Conservation (phyloP, 768 basidiomycete species). For the Cystoderma amianthinum region DNA sequence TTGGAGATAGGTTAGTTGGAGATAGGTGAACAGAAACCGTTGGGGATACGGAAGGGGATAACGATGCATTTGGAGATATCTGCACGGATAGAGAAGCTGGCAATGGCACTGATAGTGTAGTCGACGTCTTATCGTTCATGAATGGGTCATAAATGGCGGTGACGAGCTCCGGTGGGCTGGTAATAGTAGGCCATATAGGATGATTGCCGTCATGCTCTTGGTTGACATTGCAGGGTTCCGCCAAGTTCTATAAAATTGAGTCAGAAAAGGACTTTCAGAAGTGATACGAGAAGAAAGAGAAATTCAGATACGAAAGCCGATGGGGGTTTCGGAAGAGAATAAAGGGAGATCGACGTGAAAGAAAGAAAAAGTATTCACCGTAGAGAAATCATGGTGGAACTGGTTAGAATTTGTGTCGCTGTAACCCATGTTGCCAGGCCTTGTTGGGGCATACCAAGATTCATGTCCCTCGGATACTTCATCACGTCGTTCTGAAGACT, state of each 20-base stretch:
- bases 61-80: too few species aligned
- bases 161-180: too few species aligned
- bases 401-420: constrained; percentile 9
- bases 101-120: too few species aligned
- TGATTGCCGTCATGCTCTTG: background rate
- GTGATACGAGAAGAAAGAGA: constrained; percentile 3
- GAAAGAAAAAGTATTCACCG: constrained; percentile 13
- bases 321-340: background rate
- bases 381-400: constrained; percentile 15
- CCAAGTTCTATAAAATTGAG: too few species aligned
- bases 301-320: background rate
- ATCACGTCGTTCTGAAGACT: too few species aligned
- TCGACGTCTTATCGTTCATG: constrained; percentile 1
- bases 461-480: too few species aligned
- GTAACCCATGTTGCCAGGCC: constrained; percentile 17
- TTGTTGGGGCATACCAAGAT: constrained; percentile 3
- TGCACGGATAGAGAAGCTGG: too few species aligned
- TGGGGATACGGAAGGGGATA: too few species aligned
- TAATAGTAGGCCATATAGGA: background rate
- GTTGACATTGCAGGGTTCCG: background rate
- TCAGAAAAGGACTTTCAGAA: background rate
- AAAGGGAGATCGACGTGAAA: background rate
- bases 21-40: too few species aligned
- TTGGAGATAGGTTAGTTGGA: too few species aligned
- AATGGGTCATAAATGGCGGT: background rate